Conservation (phyloP, 2,329 filamentous ascomycete species). For the Trichoderma atroviride region DNA sequence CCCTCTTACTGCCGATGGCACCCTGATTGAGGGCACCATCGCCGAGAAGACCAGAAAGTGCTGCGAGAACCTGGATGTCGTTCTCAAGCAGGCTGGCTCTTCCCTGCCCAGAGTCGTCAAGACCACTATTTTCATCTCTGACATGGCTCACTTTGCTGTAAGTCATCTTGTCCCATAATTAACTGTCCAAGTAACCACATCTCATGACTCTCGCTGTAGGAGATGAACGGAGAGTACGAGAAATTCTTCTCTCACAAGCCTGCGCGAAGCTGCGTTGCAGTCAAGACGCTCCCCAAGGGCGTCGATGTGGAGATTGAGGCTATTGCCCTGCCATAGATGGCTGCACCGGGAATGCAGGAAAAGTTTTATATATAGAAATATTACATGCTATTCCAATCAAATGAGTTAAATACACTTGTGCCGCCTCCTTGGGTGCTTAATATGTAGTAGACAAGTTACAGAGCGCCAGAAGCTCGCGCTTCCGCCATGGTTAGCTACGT, state of each 20-base stretch:
- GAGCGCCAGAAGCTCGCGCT: background rate
- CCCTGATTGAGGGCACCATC: slow-evolving; percentile 61
- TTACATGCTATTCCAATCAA: slow-evolving; percentile 13
- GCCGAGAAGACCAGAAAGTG: slow-evolving; percentile 64
- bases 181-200: background rate
- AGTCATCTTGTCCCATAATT: slow-evolving; percentile 31
- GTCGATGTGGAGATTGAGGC: slow-evolving; percentile 90
- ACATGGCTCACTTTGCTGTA: slow-evolving; percentile 84
- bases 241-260: slow-evolving; percentile 84
- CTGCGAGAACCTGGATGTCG: slow-evolving; percentile 79
- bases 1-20: slow-evolving; percentile 62
- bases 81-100: slow-evolving; percentile 80
- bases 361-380: slow-evolving; percentile 17
- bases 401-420: slow-evolving; percentile 18
- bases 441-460: background rate
- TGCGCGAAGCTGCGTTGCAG: slow-evolving; percentile 85
- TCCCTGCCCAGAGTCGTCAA: slow-evolving; percentile 82
- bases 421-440: background rate
- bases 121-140: slow-evolving; percentile 85
- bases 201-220: slow-evolving; percentile 39
- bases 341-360: slow-evolving; percentile 2
- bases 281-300: slow-evolving; percentile 83
- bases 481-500: background rate
- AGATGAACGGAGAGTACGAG: slow-evolving; percentile 84
- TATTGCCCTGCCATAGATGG: slow-evolving; percentile 68